Conservation (phyloP, 495 filamentous ascomycete genomes). For the Penicillium fimorum region DNA sequence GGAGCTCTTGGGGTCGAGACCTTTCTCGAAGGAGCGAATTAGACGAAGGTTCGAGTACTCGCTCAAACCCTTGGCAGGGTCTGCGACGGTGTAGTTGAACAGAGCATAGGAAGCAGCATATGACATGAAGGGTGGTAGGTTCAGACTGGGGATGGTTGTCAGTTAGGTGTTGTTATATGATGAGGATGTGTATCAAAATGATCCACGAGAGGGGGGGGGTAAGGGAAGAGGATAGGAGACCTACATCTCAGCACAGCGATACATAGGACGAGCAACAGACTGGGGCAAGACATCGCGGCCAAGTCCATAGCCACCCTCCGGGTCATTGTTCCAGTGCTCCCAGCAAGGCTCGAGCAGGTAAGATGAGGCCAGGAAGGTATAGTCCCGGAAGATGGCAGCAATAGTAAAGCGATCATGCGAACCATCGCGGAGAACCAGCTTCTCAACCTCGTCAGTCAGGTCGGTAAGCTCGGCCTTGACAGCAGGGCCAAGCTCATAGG, state of each 20-base stretch:
- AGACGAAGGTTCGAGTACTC: slow-evolving; percentile 77
- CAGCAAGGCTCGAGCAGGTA: slow-evolving; percentile 96
- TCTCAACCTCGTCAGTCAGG: slow-evolving; percentile 66
- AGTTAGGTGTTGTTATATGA: slow-evolving; percentile 10
- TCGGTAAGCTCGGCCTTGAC: slow-evolving; percentile 68
- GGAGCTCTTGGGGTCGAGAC: slow-evolving; percentile 79
- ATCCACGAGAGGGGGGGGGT: neutral
- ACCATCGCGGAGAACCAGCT: slow-evolving; percentile 50
- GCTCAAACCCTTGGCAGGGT: slow-evolving; percentile 59
- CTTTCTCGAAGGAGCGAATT: slow-evolving; percentile 84
- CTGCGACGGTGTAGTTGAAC: slow-evolving; percentile 77
- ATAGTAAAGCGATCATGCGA: slow-evolving; percentile 66
- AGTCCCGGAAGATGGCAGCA: slow-evolving; percentile 85
- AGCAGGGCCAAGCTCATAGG: slow-evolving; percentile 65
- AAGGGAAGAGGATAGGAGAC: slow-evolving; percentile 31
- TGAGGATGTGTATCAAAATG: slow-evolving; percentile 3
- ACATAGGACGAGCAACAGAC: slow-evolving; percentile 70
- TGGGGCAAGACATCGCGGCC: slow-evolving; percentile 68
- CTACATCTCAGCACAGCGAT: slow-evolving; percentile 75
- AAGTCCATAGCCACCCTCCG: slow-evolving; percentile 69
- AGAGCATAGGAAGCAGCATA: slow-evolving; percentile 90
- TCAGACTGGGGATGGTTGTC: slow-evolving; percentile 29
- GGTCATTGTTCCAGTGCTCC: slow-evolving; percentile 58
- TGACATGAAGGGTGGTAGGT: slow-evolving; percentile 81
- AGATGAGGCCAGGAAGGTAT: slow-evolving; percentile 82